phyloP scores from a whole-genome alignment of 2,329 filamentous ascomycete species.

The Teratosphaeria nubilosa region DNA sequence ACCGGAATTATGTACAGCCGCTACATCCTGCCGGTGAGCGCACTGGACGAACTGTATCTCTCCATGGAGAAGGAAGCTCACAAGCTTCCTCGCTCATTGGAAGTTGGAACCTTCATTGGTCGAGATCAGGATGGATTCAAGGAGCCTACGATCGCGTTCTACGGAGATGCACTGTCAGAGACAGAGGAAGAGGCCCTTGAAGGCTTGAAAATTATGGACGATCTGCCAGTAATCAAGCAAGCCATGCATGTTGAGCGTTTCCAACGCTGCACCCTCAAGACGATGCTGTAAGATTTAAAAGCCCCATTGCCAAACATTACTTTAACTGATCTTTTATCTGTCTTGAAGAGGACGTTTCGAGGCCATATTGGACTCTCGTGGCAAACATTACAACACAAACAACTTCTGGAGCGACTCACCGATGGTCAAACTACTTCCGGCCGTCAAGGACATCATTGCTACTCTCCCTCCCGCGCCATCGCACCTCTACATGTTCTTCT shows the following conservation, averaged over 20 bases:
- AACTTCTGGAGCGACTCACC: constrained; percentile 33
- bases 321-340: neutral
- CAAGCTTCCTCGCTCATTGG: constrained; percentile 33
- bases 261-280: neutral
- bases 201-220: neutral
- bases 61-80: constrained; percentile 27
- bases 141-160: neutral
- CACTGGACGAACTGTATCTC: constrained; percentile 35
- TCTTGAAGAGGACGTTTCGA: constrained; percentile 1
- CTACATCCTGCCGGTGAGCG: constrained; percentile 42
- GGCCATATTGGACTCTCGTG: constrained; percentile 39
- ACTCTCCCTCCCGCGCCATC: neutral
- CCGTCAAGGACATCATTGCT: constrained; percentile 30
- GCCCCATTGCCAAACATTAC: neutral
- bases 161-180: neutral
- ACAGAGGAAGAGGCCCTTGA: neutral
- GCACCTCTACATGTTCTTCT: constrained; percentile 36
- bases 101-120: neutral
- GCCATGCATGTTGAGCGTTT: neutral
- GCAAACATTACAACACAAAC: constrained; percentile 43
- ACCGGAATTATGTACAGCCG: constrained; percentile 23
- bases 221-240: neutral
- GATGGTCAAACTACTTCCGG: constrained; percentile 40
- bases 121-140: neutral
- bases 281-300: neutral